phyloP scores from a whole-genome alignment of 148 eudicot species.

The Arbutus unedo region DNA sequence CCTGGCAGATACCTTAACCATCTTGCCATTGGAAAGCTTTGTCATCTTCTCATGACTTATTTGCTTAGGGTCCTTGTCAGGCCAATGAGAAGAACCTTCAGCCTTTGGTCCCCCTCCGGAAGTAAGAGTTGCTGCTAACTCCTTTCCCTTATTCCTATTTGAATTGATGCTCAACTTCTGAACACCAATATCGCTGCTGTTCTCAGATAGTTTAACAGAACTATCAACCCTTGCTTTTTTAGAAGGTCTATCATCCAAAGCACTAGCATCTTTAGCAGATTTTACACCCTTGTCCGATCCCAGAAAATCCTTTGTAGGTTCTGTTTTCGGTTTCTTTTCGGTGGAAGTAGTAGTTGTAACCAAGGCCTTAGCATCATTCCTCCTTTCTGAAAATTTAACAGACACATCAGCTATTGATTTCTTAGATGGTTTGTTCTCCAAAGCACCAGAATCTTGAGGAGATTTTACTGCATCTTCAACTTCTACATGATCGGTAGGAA shows the following conservation, averaged over 20 bases:
- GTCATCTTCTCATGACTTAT: constrained; percentile 21
- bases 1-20: constrained; percentile 23
- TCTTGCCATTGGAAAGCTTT: constrained; percentile 33
- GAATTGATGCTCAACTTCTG: constrained; percentile 16
- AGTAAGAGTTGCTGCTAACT: constrained; percentile 9
- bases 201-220: background rate
- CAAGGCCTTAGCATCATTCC: constrained; percentile 14
- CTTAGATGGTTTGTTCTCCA: constrained; percentile 33
- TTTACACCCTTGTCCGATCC: constrained; percentile 18
- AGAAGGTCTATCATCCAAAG: constrained; percentile 26
- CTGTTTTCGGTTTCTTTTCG: constrained; percentile 11
- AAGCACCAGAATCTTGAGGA: constrained; percentile 21
- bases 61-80: constrained; percentile 23
- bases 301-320: constrained; percentile 3
- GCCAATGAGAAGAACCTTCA: constrained; percentile 17
- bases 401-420: constrained; percentile 29
- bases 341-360: background rate
- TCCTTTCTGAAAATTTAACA: constrained; percentile 2
- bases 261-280: constrained; percentile 20
- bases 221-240: constrained; percentile 32
- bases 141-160: constrained; percentile 20
- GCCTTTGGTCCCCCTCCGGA: constrained; percentile 25
- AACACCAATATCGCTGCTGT: constrained; percentile 13
- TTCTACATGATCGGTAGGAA: background rate
- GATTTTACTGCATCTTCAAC: constrained; percentile 18